These are phyloP conservation scores for Nevesoporus exiguus DNA, from an alignment of 768 basidiomycete species.

Conservation along the genomic window DNA sequence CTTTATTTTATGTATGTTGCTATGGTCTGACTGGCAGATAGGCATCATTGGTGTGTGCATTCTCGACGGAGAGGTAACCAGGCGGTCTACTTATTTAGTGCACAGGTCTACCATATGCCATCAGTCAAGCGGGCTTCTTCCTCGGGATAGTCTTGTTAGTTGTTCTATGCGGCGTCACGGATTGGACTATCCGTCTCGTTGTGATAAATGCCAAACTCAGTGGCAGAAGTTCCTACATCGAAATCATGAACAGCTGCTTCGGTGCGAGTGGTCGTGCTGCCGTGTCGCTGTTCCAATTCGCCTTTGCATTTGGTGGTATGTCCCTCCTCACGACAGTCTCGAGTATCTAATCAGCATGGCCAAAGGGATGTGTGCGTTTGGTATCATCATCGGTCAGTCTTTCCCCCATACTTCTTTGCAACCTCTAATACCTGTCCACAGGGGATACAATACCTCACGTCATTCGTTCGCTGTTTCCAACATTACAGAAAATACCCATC, in stretches of 20 bases:
- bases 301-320: conserved; percentile 94
- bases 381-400: conserved; percentile 77
- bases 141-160: conserved; percentile 81
- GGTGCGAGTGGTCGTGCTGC: conserved; percentile 88
- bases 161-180: conserved; percentile 79
- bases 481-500: conserved; percentile 60
- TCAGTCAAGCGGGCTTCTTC: conserved; percentile 93
- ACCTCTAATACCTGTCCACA: conserved; percentile 15
- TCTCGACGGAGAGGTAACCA: background rate
- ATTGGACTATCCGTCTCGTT: conserved; percentile 97
- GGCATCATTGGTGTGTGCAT: conserved; percentile 66
- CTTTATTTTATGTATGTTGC: background rate
- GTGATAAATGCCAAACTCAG: conserved; percentile 95
- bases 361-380: conserved; percentile 94
- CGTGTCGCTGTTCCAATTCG: conserved; percentile 95
- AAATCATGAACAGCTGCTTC: conserved; percentile 92
- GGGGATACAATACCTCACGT: conserved; percentile 97
- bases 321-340: background rate
- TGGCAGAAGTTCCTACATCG: conserved; percentile 88
- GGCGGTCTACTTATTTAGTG: conserved; percentile 4
- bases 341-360: conserved; percentile 4
- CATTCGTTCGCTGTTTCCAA: conserved; percentile 81
- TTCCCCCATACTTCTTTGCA: background rate
- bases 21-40: conserved; percentile 29
- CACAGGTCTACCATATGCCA: conserved; percentile 87